Conservation (phyloP, 805 yeast species). For the Saturnispora mendoncae region DNA sequence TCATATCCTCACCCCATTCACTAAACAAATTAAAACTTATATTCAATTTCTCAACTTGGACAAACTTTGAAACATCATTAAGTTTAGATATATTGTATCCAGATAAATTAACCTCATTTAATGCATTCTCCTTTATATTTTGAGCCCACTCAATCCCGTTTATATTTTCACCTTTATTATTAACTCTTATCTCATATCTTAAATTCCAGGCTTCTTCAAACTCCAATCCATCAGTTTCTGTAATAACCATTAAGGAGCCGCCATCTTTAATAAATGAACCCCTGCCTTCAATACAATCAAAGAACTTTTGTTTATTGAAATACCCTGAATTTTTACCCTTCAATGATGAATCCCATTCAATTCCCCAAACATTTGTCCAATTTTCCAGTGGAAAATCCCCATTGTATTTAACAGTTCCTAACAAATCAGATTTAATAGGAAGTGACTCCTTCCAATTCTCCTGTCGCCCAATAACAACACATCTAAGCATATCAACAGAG, state of each 20-base stretch:
- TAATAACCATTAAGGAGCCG: conserved; percentile 21
- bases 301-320: conserved; percentile 46
- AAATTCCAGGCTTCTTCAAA: conserved; percentile 36
- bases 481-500: conserved; percentile 5
- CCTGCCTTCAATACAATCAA: conserved; percentile 34
- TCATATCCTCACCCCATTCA: not conserved
- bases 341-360: conserved; percentile 7
- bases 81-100: conserved; percentile 28
- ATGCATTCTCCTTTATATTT: not conserved
- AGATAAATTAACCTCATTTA: conserved; percentile 23
- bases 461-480: not conserved
- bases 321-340: conserved; percentile 66
- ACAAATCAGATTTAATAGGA: not conserved
- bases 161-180: conserved; percentile 3
- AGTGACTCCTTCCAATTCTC: not conserved
- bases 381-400: conserved; percentile 1
- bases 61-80: conserved; percentile 32
- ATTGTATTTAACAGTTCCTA: conserved; percentile 2
- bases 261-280: conserved; percentile 56
- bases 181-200: conserved; percentile 1
- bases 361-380: not conserved
- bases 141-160: conserved; percentile 12
- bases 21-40: conserved; percentile 2
- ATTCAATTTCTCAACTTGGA: conserved; percentile 12
- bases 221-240: conserved; percentile 29